Base-by-base conservation (phyloP, 371 early-diverging fungal species). In the Rhizopus delemar region DNA sequence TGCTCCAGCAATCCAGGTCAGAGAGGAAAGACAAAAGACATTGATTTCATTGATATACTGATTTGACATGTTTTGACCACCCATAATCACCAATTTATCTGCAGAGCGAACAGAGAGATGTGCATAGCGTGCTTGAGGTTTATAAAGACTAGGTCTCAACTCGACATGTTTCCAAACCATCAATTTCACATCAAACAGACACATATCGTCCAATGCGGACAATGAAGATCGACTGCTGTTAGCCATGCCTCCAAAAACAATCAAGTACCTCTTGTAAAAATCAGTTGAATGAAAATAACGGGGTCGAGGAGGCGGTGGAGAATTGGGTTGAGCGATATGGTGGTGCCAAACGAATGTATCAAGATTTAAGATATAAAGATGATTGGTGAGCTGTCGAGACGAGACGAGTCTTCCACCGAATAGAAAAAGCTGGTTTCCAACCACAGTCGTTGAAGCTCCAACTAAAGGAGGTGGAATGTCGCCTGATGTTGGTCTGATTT, bases 261-360 rank as follows among this genome's bases (percentile, higher is more conserved):
- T 77, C 33, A 88, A 68, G 48, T 75, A 66, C 41, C 72, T 71
- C 36, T 69, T 62, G 67, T 86, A 88, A 12, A 84, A 72, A 41
- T 83, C 87, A 41, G 87, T 79, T 5, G 91, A 87, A 67, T 93
- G 93, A 69, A 93, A 93, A 61, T 91, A 92, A 13, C 93, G 77
- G 13, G 77, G 70, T 35, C 62, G 61, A 12, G 81, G 77, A 16
- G 86, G 71, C 13, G 70, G 63, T 9, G 69, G 61, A 13, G 71
- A 71, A 59, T 70, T 70, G 0, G 74, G 70, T 36, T 54, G 41
- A 8, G 70, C 58, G 16, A 69, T 57, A 46, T 73, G 68, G 22
- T 62, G 70, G 35, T 51, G 69, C 90, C 90, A 90, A 22, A 70
- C 65, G 4, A 79, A 73, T 3, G 72, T 82, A 35, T 81, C 73